These are phyloP conservation scores for Xerocomus spinulosus DNA, from an alignment of 768 basidiomycete species.

Conservation along the genomic window DNA sequence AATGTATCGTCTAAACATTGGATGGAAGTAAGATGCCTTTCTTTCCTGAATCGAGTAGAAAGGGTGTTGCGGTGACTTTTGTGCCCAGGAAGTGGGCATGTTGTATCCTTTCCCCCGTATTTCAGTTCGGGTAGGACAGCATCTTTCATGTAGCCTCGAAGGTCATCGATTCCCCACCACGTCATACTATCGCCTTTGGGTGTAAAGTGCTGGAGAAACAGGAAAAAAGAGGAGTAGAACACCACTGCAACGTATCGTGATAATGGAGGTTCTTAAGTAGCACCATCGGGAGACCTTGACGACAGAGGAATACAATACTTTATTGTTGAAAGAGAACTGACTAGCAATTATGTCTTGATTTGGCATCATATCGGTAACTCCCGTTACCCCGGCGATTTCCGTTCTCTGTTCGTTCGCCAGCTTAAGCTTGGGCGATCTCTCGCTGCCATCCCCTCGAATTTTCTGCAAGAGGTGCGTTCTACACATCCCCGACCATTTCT, in stretches of 20 bases:
- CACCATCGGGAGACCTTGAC: slow-evolving; percentile 13
- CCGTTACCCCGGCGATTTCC: slow-evolving; percentile 24
- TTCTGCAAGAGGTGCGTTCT: slow-evolving; percentile 28
- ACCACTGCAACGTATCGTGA: background rate
- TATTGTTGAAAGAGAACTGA: slow-evolving; percentile 13
- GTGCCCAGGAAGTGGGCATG: slow-evolving; percentile 24
- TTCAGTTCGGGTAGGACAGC: slow-evolving; percentile 32
- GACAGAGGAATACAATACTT: slow-evolving; percentile 14
- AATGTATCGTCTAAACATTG: slow-evolving; percentile 24
- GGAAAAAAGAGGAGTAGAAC: background rate
- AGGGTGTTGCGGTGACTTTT: slow-evolving; percentile 35
- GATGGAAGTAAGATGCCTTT: slow-evolving; percentile 31
- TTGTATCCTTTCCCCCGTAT: slow-evolving; percentile 17
- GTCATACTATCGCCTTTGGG: slow-evolving; percentile 14
- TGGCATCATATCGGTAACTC: slow-evolving; percentile 17
- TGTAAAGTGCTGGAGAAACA: background rate
- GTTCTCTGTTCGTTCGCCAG: slow-evolving; percentile 1
- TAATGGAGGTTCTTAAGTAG: slow-evolving; percentile 16
- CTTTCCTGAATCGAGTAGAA: slow-evolving; percentile 30
- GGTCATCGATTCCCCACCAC: slow-evolving; percentile 30
- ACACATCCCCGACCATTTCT: slow-evolving; percentile 1
- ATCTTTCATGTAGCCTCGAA: slow-evolving; percentile 33
- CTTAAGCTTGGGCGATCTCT: background rate
- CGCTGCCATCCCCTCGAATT: slow-evolving; percentile 18
- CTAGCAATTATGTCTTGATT: too few relatives aligned